Conservation (phyloP, 176 grass and related monocot genomes). For the Aegilops tauschii region DNA sequence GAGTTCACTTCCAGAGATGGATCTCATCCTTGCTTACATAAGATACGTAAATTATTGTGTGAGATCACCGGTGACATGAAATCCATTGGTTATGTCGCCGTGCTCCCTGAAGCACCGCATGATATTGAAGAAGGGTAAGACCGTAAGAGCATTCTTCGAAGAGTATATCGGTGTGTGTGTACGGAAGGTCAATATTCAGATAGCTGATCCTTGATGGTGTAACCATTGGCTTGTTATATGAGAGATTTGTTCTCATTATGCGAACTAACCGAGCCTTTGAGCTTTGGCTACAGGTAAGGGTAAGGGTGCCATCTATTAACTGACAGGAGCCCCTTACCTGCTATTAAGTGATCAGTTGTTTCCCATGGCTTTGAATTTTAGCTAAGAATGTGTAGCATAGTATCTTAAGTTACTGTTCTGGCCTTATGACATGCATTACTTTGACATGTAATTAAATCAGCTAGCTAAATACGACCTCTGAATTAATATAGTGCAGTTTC, state of each 20-base stretch:
- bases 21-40: constrained; percentile 68
- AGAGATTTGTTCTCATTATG: constrained; percentile 20
- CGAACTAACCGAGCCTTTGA: not conserved
- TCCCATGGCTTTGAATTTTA: constrained; percentile 7
- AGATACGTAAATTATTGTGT: constrained; percentile 52
- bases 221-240: not conserved
- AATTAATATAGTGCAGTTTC: not conserved
- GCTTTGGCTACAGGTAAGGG: constrained; percentile 18
- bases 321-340: not conserved
- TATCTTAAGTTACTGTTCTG: not conserved
- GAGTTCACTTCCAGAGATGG: constrained; percentile 82
- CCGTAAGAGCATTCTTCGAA: not conserved
- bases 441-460: not conserved
- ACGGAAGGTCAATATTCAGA: constrained; percentile 17
- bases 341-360: constrained; percentile 19
- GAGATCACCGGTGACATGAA: constrained; percentile 54
- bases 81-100: constrained; percentile 30
- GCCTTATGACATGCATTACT: not conserved
- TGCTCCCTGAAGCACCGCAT: constrained; percentile 28
- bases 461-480: constrained; percentile 1
- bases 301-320: not conserved
- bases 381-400: not conserved
- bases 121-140: constrained; percentile 42
- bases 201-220: not conserved
- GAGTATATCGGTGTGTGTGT: not conserved